These are phyloP conservation scores for Aspergillus neotritici DNA, from an alignment of 2,329 filamentous ascomycete genomes.

Conservation along the genomic window DNA sequence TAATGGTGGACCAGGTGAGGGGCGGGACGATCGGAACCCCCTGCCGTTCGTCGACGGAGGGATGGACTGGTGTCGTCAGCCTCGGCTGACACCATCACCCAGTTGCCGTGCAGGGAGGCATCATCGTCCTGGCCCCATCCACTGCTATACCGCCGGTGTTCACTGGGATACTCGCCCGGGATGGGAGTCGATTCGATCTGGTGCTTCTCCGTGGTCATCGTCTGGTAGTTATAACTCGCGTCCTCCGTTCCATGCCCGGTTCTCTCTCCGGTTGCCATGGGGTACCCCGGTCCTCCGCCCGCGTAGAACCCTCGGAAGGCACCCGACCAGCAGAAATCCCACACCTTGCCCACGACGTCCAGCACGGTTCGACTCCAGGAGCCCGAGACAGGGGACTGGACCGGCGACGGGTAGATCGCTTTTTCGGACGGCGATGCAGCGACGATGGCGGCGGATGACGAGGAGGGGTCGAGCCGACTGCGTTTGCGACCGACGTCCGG, in stretches of 20 bases:
- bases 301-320: constrained; percentile 82
- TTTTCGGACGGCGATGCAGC: constrained; percentile 19
- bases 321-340: constrained; percentile 69
- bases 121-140: constrained; percentile 36
- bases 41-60: constrained; percentile 17
- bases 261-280: constrained; percentile 39
- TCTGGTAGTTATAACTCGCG: background rate
- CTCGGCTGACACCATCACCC: constrained; percentile 57
- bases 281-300: constrained; percentile 70
- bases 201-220: constrained; percentile 18
- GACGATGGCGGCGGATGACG: constrained; percentile 6
- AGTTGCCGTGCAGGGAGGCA: constrained; percentile 53
- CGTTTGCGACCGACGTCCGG: constrained; percentile 27
- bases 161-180: constrained; percentile 49
- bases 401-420: constrained; percentile 10
- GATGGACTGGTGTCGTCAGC: constrained; percentile 12
- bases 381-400: constrained; percentile 10
- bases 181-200: constrained; percentile 38
- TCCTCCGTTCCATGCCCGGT: constrained; percentile 1
- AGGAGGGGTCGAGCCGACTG: constrained; percentile 27
- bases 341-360: constrained; percentile 59
- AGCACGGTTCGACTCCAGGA: constrained; percentile 41
- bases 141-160: too few relatives aligned
- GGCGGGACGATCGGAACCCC: constrained; percentile 10
- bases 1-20: constrained; percentile 20